Evolutionary conservation across 2,329 filamentous ascomycete genomes (phyloP).

Genomic region (Hypocreales sp.): DNA sequence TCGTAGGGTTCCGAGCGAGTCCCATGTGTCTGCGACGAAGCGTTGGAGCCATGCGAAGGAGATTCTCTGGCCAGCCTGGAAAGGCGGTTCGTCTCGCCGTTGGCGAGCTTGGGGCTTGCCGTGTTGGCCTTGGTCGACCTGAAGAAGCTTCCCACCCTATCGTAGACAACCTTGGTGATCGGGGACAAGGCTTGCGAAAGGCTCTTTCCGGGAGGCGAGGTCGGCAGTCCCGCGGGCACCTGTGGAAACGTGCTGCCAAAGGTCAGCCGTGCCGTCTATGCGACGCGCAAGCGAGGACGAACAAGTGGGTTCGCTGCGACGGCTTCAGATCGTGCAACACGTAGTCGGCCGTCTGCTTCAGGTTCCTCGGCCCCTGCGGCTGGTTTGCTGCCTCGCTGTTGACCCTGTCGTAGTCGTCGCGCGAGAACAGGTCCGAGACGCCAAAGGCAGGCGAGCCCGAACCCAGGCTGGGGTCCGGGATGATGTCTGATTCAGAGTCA

Average conservation of each 20-base stretch:
- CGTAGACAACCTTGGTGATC: slow-evolving; percentile 25
- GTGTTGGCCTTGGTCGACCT: slow-evolving; percentile 19
- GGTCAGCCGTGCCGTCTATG: no score
- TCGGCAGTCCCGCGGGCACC: slow-evolving; percentile 19
- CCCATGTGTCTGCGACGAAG: slow-evolving; percentile 5
- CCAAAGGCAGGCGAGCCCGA: slow-evolving; percentile 35
- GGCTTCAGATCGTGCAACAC: slow-evolving; percentile 59
- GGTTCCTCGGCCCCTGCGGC: slow-evolving; percentile 42
- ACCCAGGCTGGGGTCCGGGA: slow-evolving; percentile 48
- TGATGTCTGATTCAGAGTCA: slow-evolving; percentile 33
- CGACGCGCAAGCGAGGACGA: slow-evolving; percentile 10
- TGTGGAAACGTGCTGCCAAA: no score
- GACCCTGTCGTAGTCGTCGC: slow-evolving; percentile 46
- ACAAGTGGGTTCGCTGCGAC: slow-evolving; percentile 57
- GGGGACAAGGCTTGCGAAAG: slow-evolving; percentile 30
- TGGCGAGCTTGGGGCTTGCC: slow-evolving; percentile 15
- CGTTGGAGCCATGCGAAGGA: slow-evolving; percentile 6
- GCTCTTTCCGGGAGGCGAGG: slow-evolving; percentile 10
- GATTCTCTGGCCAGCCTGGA: slow-evolving; percentile 8
- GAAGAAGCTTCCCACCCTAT: slow-evolving; percentile 23
- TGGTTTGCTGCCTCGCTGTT: slow-evolving; percentile 52
- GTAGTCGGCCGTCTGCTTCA: slow-evolving; percentile 59
- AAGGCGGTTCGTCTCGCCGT: slow-evolving; percentile 16
- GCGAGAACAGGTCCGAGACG: slow-evolving; percentile 33
- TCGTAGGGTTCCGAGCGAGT: slow-evolving; percentile 10